phyloP scores from a whole-genome alignment of 2,329 filamentous ascomycete genomes.

The Botryotinia narcissicola region DNA sequence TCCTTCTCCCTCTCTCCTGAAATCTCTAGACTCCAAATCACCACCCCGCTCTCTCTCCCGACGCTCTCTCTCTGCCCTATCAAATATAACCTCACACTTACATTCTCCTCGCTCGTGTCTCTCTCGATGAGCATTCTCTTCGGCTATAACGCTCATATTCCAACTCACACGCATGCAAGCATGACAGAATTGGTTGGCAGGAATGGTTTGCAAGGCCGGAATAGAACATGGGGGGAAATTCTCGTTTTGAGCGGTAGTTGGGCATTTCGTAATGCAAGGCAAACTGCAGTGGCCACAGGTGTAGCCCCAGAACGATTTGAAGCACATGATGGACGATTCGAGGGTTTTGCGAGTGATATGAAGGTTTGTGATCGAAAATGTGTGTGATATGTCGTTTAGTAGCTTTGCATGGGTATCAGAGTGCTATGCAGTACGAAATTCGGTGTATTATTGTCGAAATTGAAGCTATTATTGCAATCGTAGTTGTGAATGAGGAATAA shows the following conservation, averaged over 20 bases:
- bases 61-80: slow-evolving; percentile 27
- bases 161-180: slow-evolving; percentile 35
- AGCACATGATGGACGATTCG: slow-evolving; percentile 43
- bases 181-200: slow-evolving; percentile 33
- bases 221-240: slow-evolving; percentile 33
- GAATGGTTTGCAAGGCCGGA: slow-evolving; percentile 32
- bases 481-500: neutral
- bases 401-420: neutral
- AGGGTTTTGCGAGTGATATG: neutral
- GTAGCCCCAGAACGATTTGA: slow-evolving; percentile 47
- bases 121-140: slow-evolving; percentile 33
- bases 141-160: slow-evolving; percentile 32
- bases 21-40: neutral
- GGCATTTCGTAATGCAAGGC: slow-evolving; percentile 44
- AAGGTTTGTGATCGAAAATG: neutral
- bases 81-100: slow-evolving; percentile 33
- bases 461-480: no score
- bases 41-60: slow-evolving; percentile 10
- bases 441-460: neutral
- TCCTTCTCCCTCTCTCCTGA: neutral
- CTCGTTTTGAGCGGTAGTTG: slow-evolving; percentile 33
- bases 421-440: no score
- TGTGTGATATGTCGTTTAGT: neutral
- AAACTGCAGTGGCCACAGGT: slow-evolving; percentile 48
- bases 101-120: slow-evolving; percentile 31